phyloP scores from a whole-genome alignment of 805 yeast genomes.

The Tetrapisispora iriomotensis region DNA sequence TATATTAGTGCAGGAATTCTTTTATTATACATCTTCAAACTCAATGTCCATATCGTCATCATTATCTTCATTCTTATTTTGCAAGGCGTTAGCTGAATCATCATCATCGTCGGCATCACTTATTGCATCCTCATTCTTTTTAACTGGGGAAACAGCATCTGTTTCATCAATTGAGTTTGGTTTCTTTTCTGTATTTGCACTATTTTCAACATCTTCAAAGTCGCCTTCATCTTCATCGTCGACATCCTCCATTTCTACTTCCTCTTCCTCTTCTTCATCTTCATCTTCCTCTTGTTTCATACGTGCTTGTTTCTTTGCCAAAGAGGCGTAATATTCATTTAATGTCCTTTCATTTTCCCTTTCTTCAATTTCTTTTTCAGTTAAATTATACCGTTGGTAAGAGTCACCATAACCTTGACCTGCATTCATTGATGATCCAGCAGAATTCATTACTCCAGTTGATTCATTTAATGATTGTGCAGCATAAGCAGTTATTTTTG shows the following conservation, averaged over 20 bases:
- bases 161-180: neutral
- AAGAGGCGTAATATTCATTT: conserved; percentile 65
- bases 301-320: conserved; percentile 58
- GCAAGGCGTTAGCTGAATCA: neutral
- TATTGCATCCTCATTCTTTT: conserved; percentile 4
- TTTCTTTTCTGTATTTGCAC: neutral
- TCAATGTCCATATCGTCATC: conserved; percentile 29
- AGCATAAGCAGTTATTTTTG: conserved; percentile 19
- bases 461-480: conserved; percentile 13
- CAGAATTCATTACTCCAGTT: conserved; percentile 6
- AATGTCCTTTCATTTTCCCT: conserved; percentile 63
- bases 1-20: neutral
- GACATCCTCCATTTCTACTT: conserved; percentile 15
- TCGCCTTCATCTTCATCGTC: conserved; percentile 5
- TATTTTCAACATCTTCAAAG: conserved; percentile 13
- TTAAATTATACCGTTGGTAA: conserved; percentile 15
- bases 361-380: conserved; percentile 39
- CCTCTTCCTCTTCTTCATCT: conserved; percentile 40
- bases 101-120: conserved; percentile 22
- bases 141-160: neutral
- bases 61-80: conserved; percentile 11
- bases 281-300: conserved; percentile 46
- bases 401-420: conserved; percentile 2
- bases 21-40: conserved; percentile 26
- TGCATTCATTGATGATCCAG: conserved; percentile 1